Evolutionary conservation across 441 rosid species (phyloP).

Genomic region (Gossypium davidsonii): DNA sequence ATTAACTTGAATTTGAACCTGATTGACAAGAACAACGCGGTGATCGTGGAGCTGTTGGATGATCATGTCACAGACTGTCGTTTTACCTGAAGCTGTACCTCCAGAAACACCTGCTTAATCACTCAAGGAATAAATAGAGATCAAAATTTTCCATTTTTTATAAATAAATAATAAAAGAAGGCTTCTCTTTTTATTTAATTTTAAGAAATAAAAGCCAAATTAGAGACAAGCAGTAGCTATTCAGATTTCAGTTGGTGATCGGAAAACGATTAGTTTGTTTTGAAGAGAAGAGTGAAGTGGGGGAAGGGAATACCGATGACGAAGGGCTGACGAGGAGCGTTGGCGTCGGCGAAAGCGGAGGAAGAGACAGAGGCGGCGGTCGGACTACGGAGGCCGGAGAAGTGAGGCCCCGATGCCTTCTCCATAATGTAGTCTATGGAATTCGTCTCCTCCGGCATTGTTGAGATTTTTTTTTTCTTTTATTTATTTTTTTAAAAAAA

Average conservation of each 20-base stretch:
- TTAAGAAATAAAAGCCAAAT: not conserved
- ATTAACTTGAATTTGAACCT: conserved; percentile 38
- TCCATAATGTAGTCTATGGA: conserved; percentile 90
- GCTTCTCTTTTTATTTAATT: not conserved
- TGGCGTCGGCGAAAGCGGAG: conserved; percentile 27
- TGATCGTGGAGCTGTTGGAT: conserved; percentile 98
- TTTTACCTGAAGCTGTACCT: conserved; percentile 98
- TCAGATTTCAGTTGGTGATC: not conserved
- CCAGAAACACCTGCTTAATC: conserved; percentile 77
- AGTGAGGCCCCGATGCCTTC: conserved; percentile 94
- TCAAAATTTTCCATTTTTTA: not conserved
- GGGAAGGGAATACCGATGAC: conserved; percentile 55
- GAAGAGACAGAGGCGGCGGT: conserved; percentile 39
- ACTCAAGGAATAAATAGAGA: not conserved
- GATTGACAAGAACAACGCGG: conserved; percentile 87
- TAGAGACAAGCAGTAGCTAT: not conserved
- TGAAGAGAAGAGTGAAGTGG: not conserved
- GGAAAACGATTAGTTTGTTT: not conserved
- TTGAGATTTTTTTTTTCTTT: not conserved
- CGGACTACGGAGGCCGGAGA: conserved; percentile 83
- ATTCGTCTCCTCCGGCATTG: conserved; percentile 49
- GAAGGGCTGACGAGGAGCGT: conserved; percentile 64
- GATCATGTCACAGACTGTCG: conserved; percentile 97
- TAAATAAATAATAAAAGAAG: not conserved
- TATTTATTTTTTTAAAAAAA: not conserved